Evolutionary conservation across 192 early-diverging fungal genomes (phyloP).

Genomic region (Umbelopsis vinacea): DNA sequence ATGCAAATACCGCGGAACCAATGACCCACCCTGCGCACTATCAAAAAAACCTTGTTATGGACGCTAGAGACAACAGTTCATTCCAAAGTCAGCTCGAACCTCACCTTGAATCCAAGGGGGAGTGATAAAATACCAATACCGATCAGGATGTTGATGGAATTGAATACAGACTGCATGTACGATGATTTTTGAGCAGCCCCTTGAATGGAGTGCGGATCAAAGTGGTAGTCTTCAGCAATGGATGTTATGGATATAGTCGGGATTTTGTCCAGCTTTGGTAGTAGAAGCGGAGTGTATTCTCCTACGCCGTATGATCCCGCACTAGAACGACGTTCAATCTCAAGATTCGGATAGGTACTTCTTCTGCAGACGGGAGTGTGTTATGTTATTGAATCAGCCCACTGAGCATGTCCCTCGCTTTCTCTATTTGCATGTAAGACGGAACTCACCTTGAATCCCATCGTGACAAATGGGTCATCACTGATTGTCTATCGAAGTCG

Average conservation of each 20-base stretch:
- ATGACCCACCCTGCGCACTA: conserved; percentile 61
- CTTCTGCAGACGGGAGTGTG: background rate
- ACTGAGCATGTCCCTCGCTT: background rate
- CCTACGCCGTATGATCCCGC: conserved; percentile 16
- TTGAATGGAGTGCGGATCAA: conserved; percentile 22
- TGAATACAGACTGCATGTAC: conserved; percentile 54
- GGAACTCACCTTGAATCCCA: conserved; percentile 46
- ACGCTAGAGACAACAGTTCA: background rate
- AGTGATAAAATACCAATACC: conserved; percentile 69
- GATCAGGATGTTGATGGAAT: conserved; percentile 66
- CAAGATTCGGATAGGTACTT: background rate
- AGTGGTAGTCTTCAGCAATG: conserved; percentile 34
- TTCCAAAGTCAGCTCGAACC: conserved; percentile 3
- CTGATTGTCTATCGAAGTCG: conserved; percentile 16
- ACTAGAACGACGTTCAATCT: conserved; percentile 2
- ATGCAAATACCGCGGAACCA: conserved; percentile 54
- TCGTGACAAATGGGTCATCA: conserved; percentile 64
- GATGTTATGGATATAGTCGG: conserved; percentile 28
- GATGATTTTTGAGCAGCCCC: conserved; percentile 39
- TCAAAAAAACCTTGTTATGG: background rate
- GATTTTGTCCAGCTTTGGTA: conserved; percentile 31
- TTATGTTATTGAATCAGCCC: background rate
- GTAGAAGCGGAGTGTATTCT: conserved; percentile 25
- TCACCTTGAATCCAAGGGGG: conserved; percentile 58
- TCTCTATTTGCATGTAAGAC: background rate